Evolutionary conservation across 179 eudicot species (phyloP), one percentile per base, ranked within the genome.

Genomic region (Patellifolia procumbens): DNA sequence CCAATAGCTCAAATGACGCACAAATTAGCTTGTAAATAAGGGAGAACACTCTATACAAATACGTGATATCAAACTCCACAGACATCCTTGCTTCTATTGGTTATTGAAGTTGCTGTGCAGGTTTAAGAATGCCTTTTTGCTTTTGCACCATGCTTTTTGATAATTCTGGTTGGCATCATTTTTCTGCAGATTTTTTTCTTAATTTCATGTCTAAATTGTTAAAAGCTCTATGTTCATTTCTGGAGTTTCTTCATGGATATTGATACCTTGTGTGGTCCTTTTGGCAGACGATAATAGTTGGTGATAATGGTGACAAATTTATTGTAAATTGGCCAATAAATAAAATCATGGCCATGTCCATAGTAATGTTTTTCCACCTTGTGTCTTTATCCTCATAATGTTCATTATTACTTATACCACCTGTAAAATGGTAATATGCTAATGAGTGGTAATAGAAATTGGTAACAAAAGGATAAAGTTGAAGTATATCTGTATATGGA

Each of bases 91-190:
- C 67, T 24, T 24, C 3, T 49, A 12, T 72, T 31, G 53, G 32
- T 31, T 59, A n/a, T 71, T 11, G 16, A 68, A 60, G 29, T 15
- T 35, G 28, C 11, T 67, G 7, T n/a, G 35, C 28, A 28, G 35
- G 34, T 26, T 1, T 37, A 46, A 37, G 43, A 55, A 13, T 55
- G 64, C 29, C 29, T 10, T 28, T 26, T 48, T n/a, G 7, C 12
- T 34, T 37, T 66, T 12, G 2, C 7, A 26, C 42, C 32, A 12
- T 3, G 35, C n/a, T 69, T 26, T 5, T 4, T 65, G 13, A 19
- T 39, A 19, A 7, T 48, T 61, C 20, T 64, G 65, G 46, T 77
- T 78, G 29, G 45, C 37, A n/a, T 48, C 62, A n/a, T 37, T 24
- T 68, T 17, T 48, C 56, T 31, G 39, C 15, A 61, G 65, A 29